Conservation (phyloP, 345 rosid genomes). For the Salix koriyanagi region DNA sequence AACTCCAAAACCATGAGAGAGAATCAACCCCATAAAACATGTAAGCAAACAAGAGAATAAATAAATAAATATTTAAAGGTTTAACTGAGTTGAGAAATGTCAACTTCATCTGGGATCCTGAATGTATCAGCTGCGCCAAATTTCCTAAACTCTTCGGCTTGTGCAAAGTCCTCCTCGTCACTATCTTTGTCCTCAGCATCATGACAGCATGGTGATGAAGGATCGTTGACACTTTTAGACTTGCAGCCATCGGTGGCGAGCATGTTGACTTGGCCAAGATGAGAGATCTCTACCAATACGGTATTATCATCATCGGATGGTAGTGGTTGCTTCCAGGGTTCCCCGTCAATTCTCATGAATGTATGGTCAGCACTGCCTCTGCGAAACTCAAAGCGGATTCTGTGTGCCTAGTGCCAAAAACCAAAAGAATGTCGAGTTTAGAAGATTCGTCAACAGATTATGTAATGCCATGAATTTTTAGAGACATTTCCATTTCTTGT, state of each 20-base stretch:
- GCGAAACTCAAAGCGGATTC: constrained; percentile 70
- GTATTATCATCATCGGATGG: constrained; percentile 59
- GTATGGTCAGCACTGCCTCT: constrained; percentile 69
- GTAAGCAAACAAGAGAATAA: too few relatives aligned
- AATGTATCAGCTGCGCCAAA: constrained; percentile 94
- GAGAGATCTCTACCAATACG: constrained; percentile 77
- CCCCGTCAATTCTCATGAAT: constrained; percentile 87
- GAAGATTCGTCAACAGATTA: too few relatives aligned
- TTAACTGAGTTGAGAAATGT: constrained; percentile 68
- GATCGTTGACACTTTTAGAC: constrained; percentile 49
- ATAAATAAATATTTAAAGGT: not conserved
- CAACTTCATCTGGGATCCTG: constrained; percentile 74
- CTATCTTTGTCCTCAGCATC: constrained; percentile 35
- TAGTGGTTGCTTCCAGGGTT: constrained; percentile 87
- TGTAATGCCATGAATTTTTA: too few relatives aligned
- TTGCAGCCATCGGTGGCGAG: constrained; percentile 70
- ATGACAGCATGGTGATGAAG: constrained; percentile 21
- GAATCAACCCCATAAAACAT: too few relatives aligned
- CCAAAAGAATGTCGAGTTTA: constrained; percentile 1
- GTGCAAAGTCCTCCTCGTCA: constrained; percentile 14
- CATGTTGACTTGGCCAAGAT: constrained; percentile 83
- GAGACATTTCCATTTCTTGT: too few relatives aligned
- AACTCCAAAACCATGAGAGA: too few relatives aligned
- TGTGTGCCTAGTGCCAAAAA: constrained; percentile 47
- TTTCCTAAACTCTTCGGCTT: constrained; percentile 52